Base-by-base conservation (phyloP, 2,329 filamentous ascomycete genomes). In the Diaporthe destruens region DNA sequence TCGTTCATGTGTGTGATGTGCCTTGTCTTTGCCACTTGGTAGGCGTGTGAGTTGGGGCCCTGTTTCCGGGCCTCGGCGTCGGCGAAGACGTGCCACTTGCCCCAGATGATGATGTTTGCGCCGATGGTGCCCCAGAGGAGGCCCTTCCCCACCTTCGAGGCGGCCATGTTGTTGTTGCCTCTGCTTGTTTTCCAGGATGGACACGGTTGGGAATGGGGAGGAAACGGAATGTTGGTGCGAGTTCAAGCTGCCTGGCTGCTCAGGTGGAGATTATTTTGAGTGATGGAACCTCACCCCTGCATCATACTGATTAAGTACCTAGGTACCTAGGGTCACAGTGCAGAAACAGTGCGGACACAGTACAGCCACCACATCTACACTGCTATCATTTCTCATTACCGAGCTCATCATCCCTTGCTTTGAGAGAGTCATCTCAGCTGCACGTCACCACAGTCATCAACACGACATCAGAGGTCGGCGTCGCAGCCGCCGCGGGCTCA, bases 111-210 rank as follows among this genome's bases (percentile, higher is more conserved):
- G 57, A 72, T 18, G 53, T 74, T 74, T 5, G 68, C 51, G 29
- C 72, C 75, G 49, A 76, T 74, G 67, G 72, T 70, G 57, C 61
- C 63, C 75, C 75, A 76, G 59, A 72, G 42, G 20, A 76, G 65
- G 34, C 49, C 65, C n/a, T 67, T 72, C 5, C 55, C 44, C 51
- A 59, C 53, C 23, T 0, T 5, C 6, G 25, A 42, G 39, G 53
- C 9, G 16, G 61, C 47, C 72, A 73, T 71, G 18, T 1, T 32
- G 20, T 49, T 23, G 20, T 49, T 23, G n/a, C 9, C 36, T 36
- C 34, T 3, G 44, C 20, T 51, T 51, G 42, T 51, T 36, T 59
- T 36, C 18, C 29, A 36, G 7, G 44, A 6, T 11, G 2, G 44
- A 12, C 18, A 8, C 12, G 0, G 1, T 12, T 51, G 29, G 18